phyloP scores from a whole-genome alignment of 257 asterid genomes.

The Asclepias syriaca region DNA sequence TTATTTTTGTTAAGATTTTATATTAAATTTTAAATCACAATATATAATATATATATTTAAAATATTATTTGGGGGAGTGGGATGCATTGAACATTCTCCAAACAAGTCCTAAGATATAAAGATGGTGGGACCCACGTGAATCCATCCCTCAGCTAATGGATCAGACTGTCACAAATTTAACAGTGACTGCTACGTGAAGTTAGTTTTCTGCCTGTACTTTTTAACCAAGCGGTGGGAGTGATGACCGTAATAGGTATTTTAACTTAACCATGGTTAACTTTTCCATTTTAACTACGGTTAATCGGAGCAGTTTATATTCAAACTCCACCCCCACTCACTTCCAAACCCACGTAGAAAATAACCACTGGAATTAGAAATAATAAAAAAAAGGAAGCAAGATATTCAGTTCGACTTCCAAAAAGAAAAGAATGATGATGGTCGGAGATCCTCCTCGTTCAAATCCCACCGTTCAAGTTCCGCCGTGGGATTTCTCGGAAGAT shows the following conservation, averaged over 20 bases:
- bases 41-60: too few relatives aligned
- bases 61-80: too few relatives aligned
- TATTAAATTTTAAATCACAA: too few relatives aligned
- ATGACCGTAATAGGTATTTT: constrained; percentile 24
- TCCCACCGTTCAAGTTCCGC: constrained; percentile 71
- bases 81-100: background rate
- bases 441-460: constrained; percentile 41
- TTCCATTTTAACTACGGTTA: constrained; percentile 37
- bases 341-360: background rate
- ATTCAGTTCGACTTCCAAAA: background rate
- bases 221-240: constrained; percentile 13
- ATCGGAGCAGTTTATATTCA: constrained; percentile 35
- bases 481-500: constrained; percentile 49
- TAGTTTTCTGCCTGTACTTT: constrained; percentile 15
- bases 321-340: background rate
- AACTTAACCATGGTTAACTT: constrained; percentile 35
- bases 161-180: constrained; percentile 20
- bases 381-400: background rate
- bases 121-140: constrained; percentile 12
- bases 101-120: constrained; percentile 15
- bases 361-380: too few relatives aligned
- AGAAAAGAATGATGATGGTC: constrained; percentile 35
- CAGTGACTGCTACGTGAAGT: constrained; percentile 35
- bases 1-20: too few relatives aligned
- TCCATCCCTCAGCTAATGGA: background rate